phyloP scores from a whole-genome alignment of 768 basidiomycete species.

The Suillus tomentosus region DNA sequence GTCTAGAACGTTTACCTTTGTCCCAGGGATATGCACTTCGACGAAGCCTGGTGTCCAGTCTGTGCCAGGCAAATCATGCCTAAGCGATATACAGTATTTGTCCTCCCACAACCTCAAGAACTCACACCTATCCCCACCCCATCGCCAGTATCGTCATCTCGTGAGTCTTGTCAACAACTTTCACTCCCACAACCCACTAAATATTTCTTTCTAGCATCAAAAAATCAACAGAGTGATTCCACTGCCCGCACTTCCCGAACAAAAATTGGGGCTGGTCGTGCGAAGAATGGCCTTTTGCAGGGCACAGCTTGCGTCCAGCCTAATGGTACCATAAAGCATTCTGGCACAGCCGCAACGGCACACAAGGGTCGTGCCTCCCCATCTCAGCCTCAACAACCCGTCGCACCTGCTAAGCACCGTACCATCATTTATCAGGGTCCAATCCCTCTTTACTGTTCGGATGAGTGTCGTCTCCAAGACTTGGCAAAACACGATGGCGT shows the following conservation, averaged over 20 bases:
- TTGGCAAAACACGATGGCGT: slow-evolving; percentile 21
- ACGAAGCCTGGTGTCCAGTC: slow-evolving; percentile 79
- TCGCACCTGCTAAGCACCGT: too few relatives aligned
- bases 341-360: slow-evolving; percentile 3
- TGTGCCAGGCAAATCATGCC: slow-evolving; percentile 80
- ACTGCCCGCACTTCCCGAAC: slow-evolving; percentile 32
- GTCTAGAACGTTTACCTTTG: slow-evolving; percentile 11
- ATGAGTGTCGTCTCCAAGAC: too few relatives aligned
- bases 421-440: too few relatives aligned
- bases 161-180: slow-evolving; percentile 30
- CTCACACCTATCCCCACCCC: slow-evolving; percentile 34
- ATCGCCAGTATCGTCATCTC: slow-evolving; percentile 40
- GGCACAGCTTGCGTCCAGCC: slow-evolving; percentile 66
- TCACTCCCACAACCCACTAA: slow-evolving; percentile 3
- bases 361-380: too few relatives aligned
- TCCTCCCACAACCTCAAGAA: slow-evolving; percentile 30
- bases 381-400: too few relatives aligned
- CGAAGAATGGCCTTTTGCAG: slow-evolving; percentile 56
- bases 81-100: slow-evolving; percentile 61
- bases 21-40: slow-evolving; percentile 44
- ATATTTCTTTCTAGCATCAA: slow-evolving; percentile 18
- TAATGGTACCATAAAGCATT: slow-evolving; percentile 54
- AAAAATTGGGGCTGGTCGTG: slow-evolving; percentile 40
- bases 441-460: too few relatives aligned
- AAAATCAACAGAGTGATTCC: slow-evolving; percentile 31